phyloP scores from a whole-genome alignment of 2,329 filamentous ascomycete species.

The Fusarium stilboides region DNA sequence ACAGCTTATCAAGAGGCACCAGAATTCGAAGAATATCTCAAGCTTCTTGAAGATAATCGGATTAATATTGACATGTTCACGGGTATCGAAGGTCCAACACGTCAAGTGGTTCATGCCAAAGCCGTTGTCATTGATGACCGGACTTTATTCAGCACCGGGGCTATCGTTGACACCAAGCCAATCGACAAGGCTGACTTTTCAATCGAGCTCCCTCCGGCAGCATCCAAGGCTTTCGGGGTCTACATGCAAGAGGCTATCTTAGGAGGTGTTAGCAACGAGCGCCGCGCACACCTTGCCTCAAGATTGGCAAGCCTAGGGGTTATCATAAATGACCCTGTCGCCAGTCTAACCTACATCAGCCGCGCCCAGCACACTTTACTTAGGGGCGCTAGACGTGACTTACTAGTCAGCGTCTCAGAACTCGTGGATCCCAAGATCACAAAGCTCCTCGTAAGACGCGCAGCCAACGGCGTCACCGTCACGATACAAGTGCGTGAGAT shows the following conservation, averaged over 20 bases:
- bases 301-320: neutral
- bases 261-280: neutral
- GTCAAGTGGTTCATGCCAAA: conserved; percentile 13
- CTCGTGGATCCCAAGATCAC: conserved; percentile 8
- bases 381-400: conserved; percentile 6
- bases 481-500: neutral
- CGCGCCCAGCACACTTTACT: conserved; percentile 9
- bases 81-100: conserved; percentile 1
- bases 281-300: neutral
- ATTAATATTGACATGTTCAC: conserved; percentile 11
- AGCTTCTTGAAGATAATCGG: neutral
- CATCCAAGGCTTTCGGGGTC: neutral
- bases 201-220: neutral
- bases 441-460: conserved; percentile 4
- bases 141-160: neutral
- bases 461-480: neutral
- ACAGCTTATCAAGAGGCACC: neutral
- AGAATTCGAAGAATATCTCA: neutral
- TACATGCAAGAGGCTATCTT: conserved; percentile 5
- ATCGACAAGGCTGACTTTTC: conserved; percentile 17
- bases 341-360: conserved; percentile 19
- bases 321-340: conserved; percentile 5
- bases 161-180: conserved; percentile 6
- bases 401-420: conserved; percentile 1
- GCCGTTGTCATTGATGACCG: conserved; percentile 9